phyloP scores from a whole-genome alignment of 1,139 yeast species.

The Ashbya aceris region DNA sequence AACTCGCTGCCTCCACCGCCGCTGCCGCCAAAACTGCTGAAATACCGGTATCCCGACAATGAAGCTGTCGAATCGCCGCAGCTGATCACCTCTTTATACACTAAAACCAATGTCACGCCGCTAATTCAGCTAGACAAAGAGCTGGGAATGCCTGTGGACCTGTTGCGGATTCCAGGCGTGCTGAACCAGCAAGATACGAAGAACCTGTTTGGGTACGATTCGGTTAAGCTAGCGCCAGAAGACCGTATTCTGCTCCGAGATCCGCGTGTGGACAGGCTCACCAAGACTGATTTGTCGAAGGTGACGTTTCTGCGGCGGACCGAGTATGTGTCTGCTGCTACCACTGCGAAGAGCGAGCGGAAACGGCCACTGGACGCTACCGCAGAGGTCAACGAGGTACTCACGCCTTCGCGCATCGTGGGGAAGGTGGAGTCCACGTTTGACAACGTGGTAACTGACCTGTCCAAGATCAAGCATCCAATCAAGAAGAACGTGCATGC shows the following conservation, averaged over 20 bases:
- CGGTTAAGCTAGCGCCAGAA: slow-evolving; percentile 54
- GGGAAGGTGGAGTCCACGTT: slow-evolving; percentile 64
- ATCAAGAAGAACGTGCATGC: slow-evolving; percentile 65
- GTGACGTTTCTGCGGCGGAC: slow-evolving; percentile 90
- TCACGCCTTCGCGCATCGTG: slow-evolving; percentile 23
- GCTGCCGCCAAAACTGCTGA: slow-evolving; percentile 76
- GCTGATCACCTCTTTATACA: slow-evolving; percentile 62
- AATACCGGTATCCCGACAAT: slow-evolving; percentile 38
- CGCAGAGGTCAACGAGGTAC: slow-evolving; percentile 17
- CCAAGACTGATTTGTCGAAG: slow-evolving; percentile 40
- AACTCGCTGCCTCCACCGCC: slow-evolving; percentile 92
- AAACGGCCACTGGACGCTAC: slow-evolving; percentile 15
- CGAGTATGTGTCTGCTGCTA: slow-evolving; percentile 51
- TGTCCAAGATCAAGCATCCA: slow-evolving; percentile 57
- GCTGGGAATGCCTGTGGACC: slow-evolving; percentile 72
- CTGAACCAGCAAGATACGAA: slow-evolving; percentile 54
- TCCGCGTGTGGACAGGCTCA: slow-evolving; percentile 50
- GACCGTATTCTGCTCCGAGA: slow-evolving; percentile 75
- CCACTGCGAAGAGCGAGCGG: slow-evolving; percentile 17
- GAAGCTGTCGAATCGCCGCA: slow-evolving; percentile 49
- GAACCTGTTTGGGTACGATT: slow-evolving; percentile 34
- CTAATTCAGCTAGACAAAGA: slow-evolving; percentile 63
- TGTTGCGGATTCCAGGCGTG: slow-evolving; percentile 57
- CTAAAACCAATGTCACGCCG: slow-evolving; percentile 63
- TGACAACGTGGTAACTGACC: slow-evolving; percentile 43